Conservation (phyloP, 2,329 filamentous ascomycete genomes). For the Xylariaceae sp. region DNA sequence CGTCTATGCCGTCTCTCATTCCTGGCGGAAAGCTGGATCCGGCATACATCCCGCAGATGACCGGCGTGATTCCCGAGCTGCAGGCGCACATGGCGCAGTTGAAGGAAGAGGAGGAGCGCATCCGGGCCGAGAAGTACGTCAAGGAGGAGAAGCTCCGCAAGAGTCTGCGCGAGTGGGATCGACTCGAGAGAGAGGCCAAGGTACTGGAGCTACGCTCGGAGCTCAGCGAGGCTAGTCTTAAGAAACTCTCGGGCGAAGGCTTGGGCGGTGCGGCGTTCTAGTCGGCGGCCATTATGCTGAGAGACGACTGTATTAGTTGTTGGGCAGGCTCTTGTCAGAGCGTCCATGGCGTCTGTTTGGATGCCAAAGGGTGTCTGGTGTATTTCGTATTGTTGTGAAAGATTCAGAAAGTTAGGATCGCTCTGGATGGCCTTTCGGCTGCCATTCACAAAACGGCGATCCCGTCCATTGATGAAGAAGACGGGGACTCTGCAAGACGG, state of each 20-base stretch:
- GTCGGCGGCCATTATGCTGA: too few relatives aligned
- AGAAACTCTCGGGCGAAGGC: slow-evolving; percentile 53
- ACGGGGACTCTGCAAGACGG: too few relatives aligned
- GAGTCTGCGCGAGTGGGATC: slow-evolving; percentile 50
- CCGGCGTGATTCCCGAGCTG: slow-evolving; percentile 49
- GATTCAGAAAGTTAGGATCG: too few relatives aligned
- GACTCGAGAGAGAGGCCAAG: slow-evolving; percentile 49
- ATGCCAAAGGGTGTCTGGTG: too few relatives aligned
- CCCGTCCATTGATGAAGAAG: too few relatives aligned
- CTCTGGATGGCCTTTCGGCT: too few relatives aligned
- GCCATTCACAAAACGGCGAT: too few relatives aligned
- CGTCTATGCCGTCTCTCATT: slow-evolving; percentile 46
- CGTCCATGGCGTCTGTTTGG: too few relatives aligned
- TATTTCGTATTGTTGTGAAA: too few relatives aligned
- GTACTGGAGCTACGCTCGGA: slow-evolving; percentile 53
- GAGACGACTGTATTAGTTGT: too few relatives aligned
- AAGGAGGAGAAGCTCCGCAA: slow-evolving; percentile 53
- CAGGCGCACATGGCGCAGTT: slow-evolving; percentile 51
- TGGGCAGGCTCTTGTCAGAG: too few relatives aligned
- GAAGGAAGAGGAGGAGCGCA: slow-evolving; percentile 53
- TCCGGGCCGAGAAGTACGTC: slow-evolving; percentile 47
- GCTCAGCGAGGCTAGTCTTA: slow-evolving; percentile 52
- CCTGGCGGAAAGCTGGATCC: slow-evolving; percentile 53
- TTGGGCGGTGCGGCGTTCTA: slow-evolving; percentile 52
- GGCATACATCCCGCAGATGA: slow-evolving; percentile 36